Base-by-base conservation (phyloP, 805 yeast genomes). In the Pichia gijzeniarum region DNA sequence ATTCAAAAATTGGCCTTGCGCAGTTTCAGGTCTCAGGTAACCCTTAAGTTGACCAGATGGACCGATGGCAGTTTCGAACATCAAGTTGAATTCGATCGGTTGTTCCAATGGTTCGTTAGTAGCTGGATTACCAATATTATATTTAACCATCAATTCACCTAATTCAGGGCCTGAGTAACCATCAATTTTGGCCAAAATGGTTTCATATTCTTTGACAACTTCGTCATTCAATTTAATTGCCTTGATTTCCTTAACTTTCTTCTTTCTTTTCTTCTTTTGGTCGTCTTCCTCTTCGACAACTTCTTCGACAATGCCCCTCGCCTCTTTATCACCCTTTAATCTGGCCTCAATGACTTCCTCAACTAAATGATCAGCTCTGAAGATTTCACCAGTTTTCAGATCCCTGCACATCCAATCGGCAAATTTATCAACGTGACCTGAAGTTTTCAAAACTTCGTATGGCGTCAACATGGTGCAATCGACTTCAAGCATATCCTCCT, bases 351-450 rank as follows among this genome's bases (percentile, higher is more conserved):
- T 73, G 12, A 95, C 99, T 72, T 93, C 99, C 72, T 93, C 99
- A 41, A 93, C 95, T 59, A 93, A 73, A 68, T 93, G 99, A 68
- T 93, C 99, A 43, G 97, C 98, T 70, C 99, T 80, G 75, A 93
- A 93, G 57, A 93, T 93, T 71, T 93, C 99, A 55, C 99, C 99
- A 35, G 96, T 86, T 64, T 86, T 86, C 60, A 80, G 72, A 68
- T 93, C 99, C 60, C 85, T 82, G 69, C 96, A 89, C 99, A 93
- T 93, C 96, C 96, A 93, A 68, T 93, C 99, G 54, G 97, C 87
- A 64, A 93, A 93, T 74, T 93, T 93, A 68, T 93, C 99, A 53
- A 93, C 99, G 68, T 93, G 99, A 58, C 99, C 99, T 41, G 98
- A 91, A 37, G 99, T 95, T 73, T 95, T 95, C 65, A 93, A 76